A percentile compares a stretch with the other conserved stretches of the same genome.
phyloP scores from a whole-genome alignment of 805 yeast genomes.

The Kregervanrija delftensis region DNA sequence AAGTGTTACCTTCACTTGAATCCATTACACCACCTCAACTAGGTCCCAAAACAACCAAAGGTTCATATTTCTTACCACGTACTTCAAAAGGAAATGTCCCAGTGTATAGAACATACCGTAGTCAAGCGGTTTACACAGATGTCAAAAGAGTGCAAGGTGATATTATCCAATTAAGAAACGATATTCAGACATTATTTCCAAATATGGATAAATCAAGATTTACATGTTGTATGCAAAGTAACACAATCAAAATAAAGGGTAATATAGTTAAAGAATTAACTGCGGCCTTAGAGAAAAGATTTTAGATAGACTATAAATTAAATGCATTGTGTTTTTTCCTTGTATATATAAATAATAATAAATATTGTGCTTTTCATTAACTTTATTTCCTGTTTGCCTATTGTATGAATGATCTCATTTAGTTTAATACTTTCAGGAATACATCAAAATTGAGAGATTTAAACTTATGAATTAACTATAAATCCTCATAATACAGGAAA shows the following conservation, averaged over 20 bases:
- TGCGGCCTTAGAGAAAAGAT: slow-evolving; percentile 24
- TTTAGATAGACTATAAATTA: slow-evolving; percentile 13
- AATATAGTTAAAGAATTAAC: slow-evolving; percentile 32
- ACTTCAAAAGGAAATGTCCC: slow-evolving; percentile 68
- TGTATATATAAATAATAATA: not conserved
- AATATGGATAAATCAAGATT: slow-evolving; percentile 37
- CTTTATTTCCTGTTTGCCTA: too few species aligned
- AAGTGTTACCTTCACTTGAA: slow-evolving; percentile 21
- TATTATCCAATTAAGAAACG: slow-evolving; percentile 56
- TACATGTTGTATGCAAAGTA: slow-evolving; percentile 42
- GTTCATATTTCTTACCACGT: slow-evolving; percentile 39
- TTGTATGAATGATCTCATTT: not conserved
- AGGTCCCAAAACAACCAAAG: slow-evolving; percentile 28
- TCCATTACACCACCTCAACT: slow-evolving; percentile 19
- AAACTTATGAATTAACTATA: too few species aligned
- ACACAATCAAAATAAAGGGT: slow-evolving; percentile 48
- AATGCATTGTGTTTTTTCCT: not conserved
- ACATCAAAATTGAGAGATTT: too few species aligned
- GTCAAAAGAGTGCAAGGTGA: slow-evolving; percentile 68
- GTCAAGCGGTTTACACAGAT: slow-evolving; percentile 61
- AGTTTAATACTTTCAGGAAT: too few species aligned
- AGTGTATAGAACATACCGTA: slow-evolving; percentile 65
- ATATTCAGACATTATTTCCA: slow-evolving; percentile 47
- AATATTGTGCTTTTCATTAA: not conserved
- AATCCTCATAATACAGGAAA: too few species aligned